A percentile compares a stretch with the other conserved stretches of the same genome.
Evolutionary conservation across 805 yeast species (phyloP).

Genomic region (Candida boleticola): DNA sequence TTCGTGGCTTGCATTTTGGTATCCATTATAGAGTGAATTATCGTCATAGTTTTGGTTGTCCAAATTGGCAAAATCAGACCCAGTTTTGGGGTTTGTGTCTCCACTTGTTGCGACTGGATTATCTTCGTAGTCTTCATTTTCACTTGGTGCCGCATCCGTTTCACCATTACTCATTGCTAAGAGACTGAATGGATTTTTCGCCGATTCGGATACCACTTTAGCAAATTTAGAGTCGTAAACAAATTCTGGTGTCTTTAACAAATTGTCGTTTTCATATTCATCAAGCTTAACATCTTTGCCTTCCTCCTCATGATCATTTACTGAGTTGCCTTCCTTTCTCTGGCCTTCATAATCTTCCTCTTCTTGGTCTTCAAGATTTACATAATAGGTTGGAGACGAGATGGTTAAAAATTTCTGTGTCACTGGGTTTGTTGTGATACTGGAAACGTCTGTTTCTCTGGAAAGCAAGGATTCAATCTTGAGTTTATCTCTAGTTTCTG

Average conservation of each 20-base stretch:
- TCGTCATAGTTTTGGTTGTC: no score
- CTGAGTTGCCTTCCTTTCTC: not conserved
- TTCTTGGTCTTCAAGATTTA: not conserved
- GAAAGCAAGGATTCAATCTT: constrained; percentile 3
- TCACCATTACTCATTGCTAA: no score
- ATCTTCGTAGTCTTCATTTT: no score
- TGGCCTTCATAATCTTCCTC: not conserved
- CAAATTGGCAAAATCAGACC: no score
- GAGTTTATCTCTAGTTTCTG: not conserved
- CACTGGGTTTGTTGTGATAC: not conserved
- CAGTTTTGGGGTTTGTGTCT: no score
- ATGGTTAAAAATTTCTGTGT: not conserved
- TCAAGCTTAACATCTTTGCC: not conserved
- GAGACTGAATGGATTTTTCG: not conserved
- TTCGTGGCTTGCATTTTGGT: no score
- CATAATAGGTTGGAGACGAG: not conserved
- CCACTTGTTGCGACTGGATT: no score
- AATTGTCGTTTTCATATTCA: not conserved
- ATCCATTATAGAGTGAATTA: no score
- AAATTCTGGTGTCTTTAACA: constrained; percentile 1
- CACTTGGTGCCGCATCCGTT: no score
- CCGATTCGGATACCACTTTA: not conserved
- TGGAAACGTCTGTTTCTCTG: not conserved
- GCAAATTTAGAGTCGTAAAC: not conserved
- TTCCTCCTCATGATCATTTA: not conserved